These are phyloP conservation scores for Cyathus striatus DNA, from an alignment of 768 basidiomycete species.

Conservation along the genomic window DNA sequence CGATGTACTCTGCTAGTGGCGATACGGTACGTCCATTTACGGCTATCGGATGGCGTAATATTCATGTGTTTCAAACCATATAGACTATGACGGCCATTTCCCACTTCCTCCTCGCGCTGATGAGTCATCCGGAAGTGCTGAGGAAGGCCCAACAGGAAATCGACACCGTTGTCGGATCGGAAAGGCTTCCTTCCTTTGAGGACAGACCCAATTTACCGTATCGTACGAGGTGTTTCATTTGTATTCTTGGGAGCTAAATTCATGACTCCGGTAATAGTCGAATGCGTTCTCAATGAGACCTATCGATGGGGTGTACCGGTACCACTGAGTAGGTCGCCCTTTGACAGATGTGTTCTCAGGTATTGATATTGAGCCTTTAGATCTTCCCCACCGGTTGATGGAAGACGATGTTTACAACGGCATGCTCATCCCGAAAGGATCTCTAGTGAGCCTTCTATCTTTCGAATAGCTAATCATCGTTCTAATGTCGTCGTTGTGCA, in stretches of 20 bases:
- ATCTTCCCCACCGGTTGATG: conserved; percentile 59
- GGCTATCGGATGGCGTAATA: conserved; percentile 2
- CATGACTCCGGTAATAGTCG: conserved; percentile 21
- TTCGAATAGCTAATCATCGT: no score
- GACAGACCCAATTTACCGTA: conserved; percentile 57
- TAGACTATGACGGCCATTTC: conserved; percentile 51
- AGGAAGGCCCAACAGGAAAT: conserved; percentile 19
- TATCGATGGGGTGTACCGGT: conserved; percentile 54
- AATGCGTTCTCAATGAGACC: conserved; percentile 51
- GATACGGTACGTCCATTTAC: conserved; percentile 46
- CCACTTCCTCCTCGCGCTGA: conserved; percentile 67
- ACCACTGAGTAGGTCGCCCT: conserved; percentile 42
- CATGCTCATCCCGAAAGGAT: conserved; percentile 57
- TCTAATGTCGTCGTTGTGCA: conserved; percentile 5
- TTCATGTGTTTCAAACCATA: not conserved
- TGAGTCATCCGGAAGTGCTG: conserved; percentile 39
- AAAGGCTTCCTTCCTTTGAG: conserved; percentile 53
- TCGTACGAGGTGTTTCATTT: conserved; percentile 21
- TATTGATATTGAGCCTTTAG: conserved; percentile 21
- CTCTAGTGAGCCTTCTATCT: conserved; percentile 41
- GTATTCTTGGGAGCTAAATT: not conserved
- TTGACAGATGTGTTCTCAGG: not conserved
- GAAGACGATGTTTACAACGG: conserved; percentile 61
- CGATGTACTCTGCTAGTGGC: conserved; percentile 66
- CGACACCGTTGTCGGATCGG: conserved; percentile 19